phyloP scores from a whole-genome alignment of 2,329 filamentous ascomycete species.

The Catunica adiposa region DNA sequence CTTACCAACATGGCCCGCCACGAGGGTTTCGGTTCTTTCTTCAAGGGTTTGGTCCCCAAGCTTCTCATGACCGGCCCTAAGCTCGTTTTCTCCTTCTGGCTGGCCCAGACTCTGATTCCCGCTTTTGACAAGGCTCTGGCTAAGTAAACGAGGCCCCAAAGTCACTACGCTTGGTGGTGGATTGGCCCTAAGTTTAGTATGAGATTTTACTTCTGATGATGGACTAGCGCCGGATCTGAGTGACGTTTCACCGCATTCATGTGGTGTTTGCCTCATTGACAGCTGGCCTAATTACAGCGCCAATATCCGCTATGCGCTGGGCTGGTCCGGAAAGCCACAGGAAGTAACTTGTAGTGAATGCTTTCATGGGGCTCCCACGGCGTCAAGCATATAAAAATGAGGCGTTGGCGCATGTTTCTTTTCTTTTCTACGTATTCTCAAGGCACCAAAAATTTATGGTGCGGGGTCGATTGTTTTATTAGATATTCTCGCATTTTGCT shows the following conservation, averaged over 20 bases:
- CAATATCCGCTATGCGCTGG: neutral
- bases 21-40: slow-evolving; percentile 75
- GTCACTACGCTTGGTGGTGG: neutral
- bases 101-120: slow-evolving; percentile 93
- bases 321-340: no score
- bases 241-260: neutral
- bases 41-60: slow-evolving; percentile 96
- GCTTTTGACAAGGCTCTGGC: slow-evolving; percentile 50
- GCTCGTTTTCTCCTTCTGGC: slow-evolving; percentile 98
- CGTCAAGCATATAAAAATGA: neutral
- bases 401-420: slow-evolving; percentile 3
- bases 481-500: neutral
- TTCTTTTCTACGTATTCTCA: neutral
- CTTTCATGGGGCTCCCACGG: neutral
- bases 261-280: neutral
- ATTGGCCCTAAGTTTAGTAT: neutral
- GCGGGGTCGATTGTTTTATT: neutral
- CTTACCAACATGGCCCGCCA: slow-evolving; percentile 83
- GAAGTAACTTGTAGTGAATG: neutral
- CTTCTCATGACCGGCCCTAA: slow-evolving; percentile 98
- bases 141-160: slow-evolving; percentile 18
- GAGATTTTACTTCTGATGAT: neutral
- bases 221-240: neutral
- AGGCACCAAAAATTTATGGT: neutral
- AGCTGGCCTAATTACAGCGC: no score